Evolutionary conservation across 345 rosid genomes (phyloP), one percentile per base, ranked within the genome.

Genomic region (Gossypium stocksii): DNA sequence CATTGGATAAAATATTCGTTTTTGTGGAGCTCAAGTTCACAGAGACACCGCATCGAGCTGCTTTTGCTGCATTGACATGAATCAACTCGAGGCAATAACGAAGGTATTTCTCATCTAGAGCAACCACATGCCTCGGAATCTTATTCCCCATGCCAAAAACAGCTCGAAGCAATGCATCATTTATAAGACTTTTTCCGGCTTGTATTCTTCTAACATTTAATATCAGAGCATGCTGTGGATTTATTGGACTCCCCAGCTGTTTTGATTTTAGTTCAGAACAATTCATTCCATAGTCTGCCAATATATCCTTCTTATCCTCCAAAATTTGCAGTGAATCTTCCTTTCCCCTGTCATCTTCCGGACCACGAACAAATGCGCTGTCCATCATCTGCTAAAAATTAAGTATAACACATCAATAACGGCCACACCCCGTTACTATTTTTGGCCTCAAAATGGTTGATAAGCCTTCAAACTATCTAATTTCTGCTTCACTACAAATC

Each of bases 71-170:
- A 49, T 85, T 83, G 38, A 79, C 62, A 64, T 85, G 90, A 65
- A 92, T 89, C 76, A 81, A 59, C 43, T 94, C 90, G 29, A 94
- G 88, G 80, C 98, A 94, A 29, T 82, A 77, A 5, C 87, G 91
- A 5, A 92, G 90, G 82, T 87, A 89, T 76, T 87, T 92, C 79
- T 91, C 98, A 77, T 94, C 93, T 6, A 86, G 67, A 43, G 88
- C 84, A 49, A 89, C 87, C 87, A 94, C 57, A 86, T 85, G 86
- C 87, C 87, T 89, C 34, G 93, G 93, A 70, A 92, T 88, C 86
- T 84, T 88, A 82, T 74, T 79, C 53, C 86, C 91, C 13, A 84
- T 75, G 72, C 80, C 80, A 72, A 69, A 77, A 46, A 78, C 77
- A 61, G 83, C 83, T 46, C 41, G 89, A 76, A 86, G 70, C 60